These are phyloP conservation scores for Ascochyta pisi DNA, from an alignment of 2,329 filamentous ascomycete genomes.

Conservation along the genomic window DNA sequence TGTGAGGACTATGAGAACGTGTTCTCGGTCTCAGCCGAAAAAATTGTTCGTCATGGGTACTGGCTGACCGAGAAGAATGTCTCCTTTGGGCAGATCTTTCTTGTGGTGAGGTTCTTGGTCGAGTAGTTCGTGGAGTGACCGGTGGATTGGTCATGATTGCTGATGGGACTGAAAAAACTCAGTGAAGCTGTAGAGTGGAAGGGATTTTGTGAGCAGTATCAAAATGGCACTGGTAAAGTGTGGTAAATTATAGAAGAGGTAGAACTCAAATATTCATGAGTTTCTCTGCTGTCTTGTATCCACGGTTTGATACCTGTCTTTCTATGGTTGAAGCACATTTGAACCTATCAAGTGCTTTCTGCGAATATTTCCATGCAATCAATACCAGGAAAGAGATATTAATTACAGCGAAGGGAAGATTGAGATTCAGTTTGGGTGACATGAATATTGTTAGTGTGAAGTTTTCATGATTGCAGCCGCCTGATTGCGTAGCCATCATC, in stretches of 20 bases:
- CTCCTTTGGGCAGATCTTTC: background rate
- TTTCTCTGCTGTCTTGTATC: background rate
- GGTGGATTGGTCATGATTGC: background rate
- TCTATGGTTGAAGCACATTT: background rate
- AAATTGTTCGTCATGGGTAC: too few species aligned
- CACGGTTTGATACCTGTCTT: background rate
- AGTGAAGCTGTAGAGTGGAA: too few species aligned
- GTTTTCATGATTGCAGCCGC: background rate
- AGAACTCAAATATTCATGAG: too few species aligned
- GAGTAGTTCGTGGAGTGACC: background rate
- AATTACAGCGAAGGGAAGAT: too few species aligned
- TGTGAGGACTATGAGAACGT: too few species aligned
- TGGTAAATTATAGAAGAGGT: too few species aligned
- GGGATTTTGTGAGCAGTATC: too few species aligned
- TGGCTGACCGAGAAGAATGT: background rate
- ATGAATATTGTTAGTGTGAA: too few species aligned
- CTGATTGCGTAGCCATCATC: background rate
- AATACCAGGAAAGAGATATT: too few species aligned
- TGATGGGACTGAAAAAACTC: background rate
- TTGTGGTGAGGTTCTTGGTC: background rate
- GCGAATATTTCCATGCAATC: background rate
- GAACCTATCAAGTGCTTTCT: background rate
- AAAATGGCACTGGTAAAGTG: too few species aligned
- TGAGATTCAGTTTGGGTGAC: too few species aligned
- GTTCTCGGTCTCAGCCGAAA: too few species aligned